Percentiles rank a stretch among this genome's conserved stretches.
Conservation (phyloP, 2,329 filamentous ascomycete genomes). For the Colletotrichum lupini region DNA sequence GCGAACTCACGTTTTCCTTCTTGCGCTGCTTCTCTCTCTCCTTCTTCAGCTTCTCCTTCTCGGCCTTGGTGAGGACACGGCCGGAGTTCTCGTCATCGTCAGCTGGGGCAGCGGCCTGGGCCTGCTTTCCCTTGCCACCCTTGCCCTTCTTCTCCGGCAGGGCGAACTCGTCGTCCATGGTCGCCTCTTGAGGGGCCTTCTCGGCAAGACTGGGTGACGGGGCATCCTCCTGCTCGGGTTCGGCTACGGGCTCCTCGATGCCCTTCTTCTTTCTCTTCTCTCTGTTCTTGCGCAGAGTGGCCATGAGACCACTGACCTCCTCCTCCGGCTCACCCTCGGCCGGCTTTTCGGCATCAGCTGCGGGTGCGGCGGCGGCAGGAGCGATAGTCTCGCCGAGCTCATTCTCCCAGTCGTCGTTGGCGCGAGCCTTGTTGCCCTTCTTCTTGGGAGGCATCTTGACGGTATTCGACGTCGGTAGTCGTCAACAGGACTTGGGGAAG, state of each 20-base stretch:
- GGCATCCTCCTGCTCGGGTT: slow-evolving; percentile 56
- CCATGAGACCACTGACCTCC: slow-evolving; percentile 78
- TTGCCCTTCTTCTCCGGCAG: slow-evolving; percentile 82
- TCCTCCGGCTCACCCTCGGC: slow-evolving; percentile 64
- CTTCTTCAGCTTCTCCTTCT: slow-evolving; percentile 98
- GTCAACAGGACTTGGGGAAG: neutral
- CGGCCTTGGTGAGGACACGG: slow-evolving; percentile 91
- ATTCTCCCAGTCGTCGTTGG: slow-evolving; percentile 92
- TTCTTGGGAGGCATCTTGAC: slow-evolving; percentile 89
- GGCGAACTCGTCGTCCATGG: slow-evolving; percentile 86
- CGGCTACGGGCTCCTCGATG: slow-evolving; percentile 75
- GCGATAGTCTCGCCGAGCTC: slow-evolving; percentile 85
- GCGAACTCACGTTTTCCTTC: slow-evolving; percentile 83
- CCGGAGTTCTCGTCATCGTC: slow-evolving; percentile 66
- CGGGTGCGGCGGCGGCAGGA: slow-evolving; percentile 65
- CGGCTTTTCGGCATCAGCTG: slow-evolving; percentile 61
- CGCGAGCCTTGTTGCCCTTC: slow-evolving; percentile 86
- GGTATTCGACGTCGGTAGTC: slow-evolving; percentile 33
- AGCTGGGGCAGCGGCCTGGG: slow-evolving; percentile 53
- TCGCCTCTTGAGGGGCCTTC: slow-evolving; percentile 85
- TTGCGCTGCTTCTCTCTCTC: slow-evolving; percentile 98
- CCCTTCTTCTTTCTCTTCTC: slow-evolving; percentile 94
- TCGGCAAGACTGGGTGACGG: slow-evolving; percentile 61
- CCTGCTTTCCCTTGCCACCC: slow-evolving; percentile 60
- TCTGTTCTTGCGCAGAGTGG: slow-evolving; percentile 83